Evolutionary conservation across 2,329 filamentous ascomycete genomes (phyloP), one percentile per base, ranked within the genome.

Genomic region (Huntiella bhutanensis): DNA sequence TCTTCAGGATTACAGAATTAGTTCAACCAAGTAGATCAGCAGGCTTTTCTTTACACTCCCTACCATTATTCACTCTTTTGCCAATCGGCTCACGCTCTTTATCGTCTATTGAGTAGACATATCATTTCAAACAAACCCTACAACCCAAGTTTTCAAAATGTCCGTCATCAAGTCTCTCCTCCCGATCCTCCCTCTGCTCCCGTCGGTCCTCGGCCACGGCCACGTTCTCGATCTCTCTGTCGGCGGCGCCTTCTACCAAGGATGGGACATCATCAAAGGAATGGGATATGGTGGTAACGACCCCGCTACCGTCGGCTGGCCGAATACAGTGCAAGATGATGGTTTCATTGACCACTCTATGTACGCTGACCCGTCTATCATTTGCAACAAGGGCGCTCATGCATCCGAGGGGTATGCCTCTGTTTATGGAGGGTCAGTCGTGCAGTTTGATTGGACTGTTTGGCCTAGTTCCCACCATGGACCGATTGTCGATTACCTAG

Each of bases 391-490:
- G 49, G 57, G 53, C 15, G 64, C 62, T 15, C 62, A 54, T 11
- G 60, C 64, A 19, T 66, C 61, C 7, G 49, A 57, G 35, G 58
- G 61, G 46, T 60, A 60, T 13, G 61, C 64, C 33, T 54, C 54
- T 2, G 69, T 80, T 34, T 62, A 66, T n/a, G 78, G 77, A 11
- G 79, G 78, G 51, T 64, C 64, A 52, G 64, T 64, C 6, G 57
- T 82, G 53, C 62, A 70, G 49, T 60, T 82, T 42, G 66, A 73
- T 54, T 82, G 77, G 78, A 71, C 66, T 49, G 62, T 63, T 12
- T 82, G 78, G 78, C 77, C 77, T n/a, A 64, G 69, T 7, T 69
- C 66, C 46, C 68, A 82, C 62, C 66, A 76, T 52, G 74, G 74
- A 2, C 74, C 74, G 13, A 65, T 77, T 53, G 65, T 77, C 52